A percentile compares a stretch with the other conserved stretches of the same genome.
phyloP scores from a whole-genome alignment of 176 grass and related monocot genomes.

The Cenchrus fungigraminus region DNA sequence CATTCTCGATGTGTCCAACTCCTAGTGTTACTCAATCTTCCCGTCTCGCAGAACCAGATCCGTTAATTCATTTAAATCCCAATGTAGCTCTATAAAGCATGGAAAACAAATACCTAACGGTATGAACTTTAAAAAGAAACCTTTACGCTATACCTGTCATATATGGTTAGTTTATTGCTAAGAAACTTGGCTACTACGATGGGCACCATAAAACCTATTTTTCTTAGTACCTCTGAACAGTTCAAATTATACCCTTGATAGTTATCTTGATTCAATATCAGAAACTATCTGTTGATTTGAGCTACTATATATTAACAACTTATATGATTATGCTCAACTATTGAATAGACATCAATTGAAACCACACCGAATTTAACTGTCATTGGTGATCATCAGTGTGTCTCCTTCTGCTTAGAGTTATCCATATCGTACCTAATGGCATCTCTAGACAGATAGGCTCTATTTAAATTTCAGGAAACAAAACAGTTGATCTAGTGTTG shows the following conservation, averaged over 20 bases:
- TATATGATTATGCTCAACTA: not conserved
- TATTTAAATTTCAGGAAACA: constrained; percentile 8
- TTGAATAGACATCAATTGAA: constrained; percentile 11
- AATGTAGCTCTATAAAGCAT: not conserved
- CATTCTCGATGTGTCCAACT: not conserved
- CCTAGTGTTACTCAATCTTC: constrained; percentile 27
- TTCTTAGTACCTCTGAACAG: constrained; percentile 7
- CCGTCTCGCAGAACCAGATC: constrained; percentile 15
- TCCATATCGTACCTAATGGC: constrained; percentile 8
- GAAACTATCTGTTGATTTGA: constrained; percentile 8
- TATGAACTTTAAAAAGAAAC: constrained; percentile 14
- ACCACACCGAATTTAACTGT: not conserved
- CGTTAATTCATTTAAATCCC: not conserved
- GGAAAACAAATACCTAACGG: not conserved
- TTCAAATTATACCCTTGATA: constrained; percentile 1
- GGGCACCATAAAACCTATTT: not conserved
- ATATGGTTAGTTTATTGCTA: not conserved
- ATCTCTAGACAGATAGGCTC: not conserved
- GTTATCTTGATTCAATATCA: constrained; percentile 6
- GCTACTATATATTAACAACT: not conserved
- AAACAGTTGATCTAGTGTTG: constrained; percentile 5
- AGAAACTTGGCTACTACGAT: not conserved
- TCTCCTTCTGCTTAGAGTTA: not conserved
- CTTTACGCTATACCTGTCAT: not conserved
- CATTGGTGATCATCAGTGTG: not conserved